phyloP scores from a whole-genome alignment of 78 protist genomes.

The Capsaspora owczarzaki region DNA sequence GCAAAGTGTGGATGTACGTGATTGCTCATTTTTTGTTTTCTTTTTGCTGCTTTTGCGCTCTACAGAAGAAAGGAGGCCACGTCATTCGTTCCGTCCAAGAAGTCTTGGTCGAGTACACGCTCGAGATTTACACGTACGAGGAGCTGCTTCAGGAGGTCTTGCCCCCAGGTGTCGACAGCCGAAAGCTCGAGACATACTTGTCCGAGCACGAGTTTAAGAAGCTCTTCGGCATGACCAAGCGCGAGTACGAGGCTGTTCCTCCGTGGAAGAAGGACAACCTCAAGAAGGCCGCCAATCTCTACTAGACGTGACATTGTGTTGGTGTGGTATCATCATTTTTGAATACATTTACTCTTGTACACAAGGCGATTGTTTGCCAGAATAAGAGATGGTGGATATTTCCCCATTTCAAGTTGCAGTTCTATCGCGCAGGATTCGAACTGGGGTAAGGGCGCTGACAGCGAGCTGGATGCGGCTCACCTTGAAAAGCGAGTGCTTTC shows the following conservation, averaged over 20 bases:
- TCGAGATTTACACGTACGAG: neutral
- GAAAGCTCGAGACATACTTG: constrained; percentile 12
- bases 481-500: too few relatives aligned
- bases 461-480: too few relatives aligned
- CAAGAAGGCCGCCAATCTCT: constrained; percentile 9
- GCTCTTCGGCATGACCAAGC: neutral
- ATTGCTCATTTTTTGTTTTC: neutral
- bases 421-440: too few relatives aligned
- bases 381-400: too few relatives aligned
- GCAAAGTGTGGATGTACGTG: neutral
- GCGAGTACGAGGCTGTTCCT: neutral
- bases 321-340: too few relatives aligned
- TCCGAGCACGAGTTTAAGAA: constrained; percentile 26
- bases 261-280: constrained; percentile 16
- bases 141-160: neutral
- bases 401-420: too few relatives aligned
- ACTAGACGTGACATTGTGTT: too few relatives aligned
- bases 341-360: too few relatives aligned
- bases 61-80: neutral
- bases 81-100: neutral
- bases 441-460: too few relatives aligned
- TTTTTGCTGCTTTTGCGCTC: neutral
- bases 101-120: neutral
- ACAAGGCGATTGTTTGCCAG: too few relatives aligned
- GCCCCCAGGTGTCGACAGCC: constrained; percentile 10